Percentiles rank a stretch among this genome's conserved stretches.
These are phyloP conservation scores for Anaeromyces robustus DNA, from an alignment of 192 early-diverging fungal species.

Conservation along the genomic window DNA sequence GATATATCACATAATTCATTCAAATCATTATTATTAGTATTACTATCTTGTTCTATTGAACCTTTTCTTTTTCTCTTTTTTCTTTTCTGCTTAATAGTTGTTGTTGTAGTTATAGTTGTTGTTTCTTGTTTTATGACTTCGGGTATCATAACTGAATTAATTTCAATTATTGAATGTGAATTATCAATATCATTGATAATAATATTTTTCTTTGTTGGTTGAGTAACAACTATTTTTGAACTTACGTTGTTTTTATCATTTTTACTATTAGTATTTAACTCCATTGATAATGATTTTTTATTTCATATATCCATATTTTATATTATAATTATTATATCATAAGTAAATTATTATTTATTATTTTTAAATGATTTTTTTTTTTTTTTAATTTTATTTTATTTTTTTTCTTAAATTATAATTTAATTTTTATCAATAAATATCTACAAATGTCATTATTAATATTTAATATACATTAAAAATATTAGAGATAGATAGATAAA, in stretches of 20 bases:
- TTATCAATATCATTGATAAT: not conserved
- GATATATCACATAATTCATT: not conserved
- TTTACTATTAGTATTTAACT: not conserved
- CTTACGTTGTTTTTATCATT: not conserved
- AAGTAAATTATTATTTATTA: no score
- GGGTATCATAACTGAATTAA: not conserved
- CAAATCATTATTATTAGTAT: not conserved
- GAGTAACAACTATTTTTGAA: not conserved
- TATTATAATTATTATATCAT: no score
- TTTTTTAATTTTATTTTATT: no score
- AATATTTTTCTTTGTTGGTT: not conserved
- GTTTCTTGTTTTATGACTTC: not conserved
- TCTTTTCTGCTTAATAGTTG: not conserved
- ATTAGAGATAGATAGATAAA: no score
- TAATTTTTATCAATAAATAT: no score
- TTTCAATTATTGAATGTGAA: not conserved
- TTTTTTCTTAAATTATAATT: no score
- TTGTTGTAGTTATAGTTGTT: not conserved
- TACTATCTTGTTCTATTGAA: not conserved
- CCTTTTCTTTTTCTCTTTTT: not conserved
- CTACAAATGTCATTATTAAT: no score
- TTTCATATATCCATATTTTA: no score
- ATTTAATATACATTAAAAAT: no score
- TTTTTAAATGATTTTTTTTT: no score
- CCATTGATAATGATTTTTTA: not conserved